phyloP scores from a whole-genome alignment of 805 yeast species.

The Spathaspora girioi region DNA sequence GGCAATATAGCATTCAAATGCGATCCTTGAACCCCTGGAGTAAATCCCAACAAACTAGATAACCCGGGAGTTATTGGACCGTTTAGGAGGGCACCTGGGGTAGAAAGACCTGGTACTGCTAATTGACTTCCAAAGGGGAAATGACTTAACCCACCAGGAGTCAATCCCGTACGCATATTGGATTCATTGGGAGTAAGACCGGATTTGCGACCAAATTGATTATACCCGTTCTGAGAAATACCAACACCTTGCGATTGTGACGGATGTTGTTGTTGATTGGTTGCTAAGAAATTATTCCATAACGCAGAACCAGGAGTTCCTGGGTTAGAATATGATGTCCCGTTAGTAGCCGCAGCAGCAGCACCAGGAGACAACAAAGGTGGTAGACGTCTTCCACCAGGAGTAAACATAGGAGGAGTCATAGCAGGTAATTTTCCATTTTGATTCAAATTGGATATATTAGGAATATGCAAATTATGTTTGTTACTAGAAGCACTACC shows the following conservation, averaged over 20 bases:
- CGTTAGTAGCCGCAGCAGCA: conserved; percentile 3
- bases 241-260: conserved; percentile 1
- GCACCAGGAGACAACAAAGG: conserved; percentile 48
- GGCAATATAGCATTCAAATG: not conserved
- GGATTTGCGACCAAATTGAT: conserved; percentile 39
- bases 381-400: conserved; percentile 58
- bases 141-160: conserved; percentile 48
- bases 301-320: conserved; percentile 50
- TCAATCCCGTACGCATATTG: conserved; percentile 63
- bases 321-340: conserved; percentile 33
- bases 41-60: conserved; percentile 33
- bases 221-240: conserved; percentile 11
- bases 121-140: conserved; percentile 31
- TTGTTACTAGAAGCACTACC: conserved; percentile 23
- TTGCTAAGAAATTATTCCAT: conserved; percentile 45
- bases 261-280: not conserved
- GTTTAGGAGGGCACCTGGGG: conserved; percentile 37
- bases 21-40: conserved; percentile 4
- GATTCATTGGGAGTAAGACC: conserved; percentile 80
- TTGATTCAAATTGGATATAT: conserved; percentile 23
- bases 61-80: conserved; percentile 50
- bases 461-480: conserved; percentile 32
- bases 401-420: conserved; percentile 51
- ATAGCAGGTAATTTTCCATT: conserved; percentile 26
- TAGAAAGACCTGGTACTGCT: conserved; percentile 30